Conservation (phyloP, 2,329 filamentous ascomycete genomes). For the Decorospora gaudefroyi region DNA sequence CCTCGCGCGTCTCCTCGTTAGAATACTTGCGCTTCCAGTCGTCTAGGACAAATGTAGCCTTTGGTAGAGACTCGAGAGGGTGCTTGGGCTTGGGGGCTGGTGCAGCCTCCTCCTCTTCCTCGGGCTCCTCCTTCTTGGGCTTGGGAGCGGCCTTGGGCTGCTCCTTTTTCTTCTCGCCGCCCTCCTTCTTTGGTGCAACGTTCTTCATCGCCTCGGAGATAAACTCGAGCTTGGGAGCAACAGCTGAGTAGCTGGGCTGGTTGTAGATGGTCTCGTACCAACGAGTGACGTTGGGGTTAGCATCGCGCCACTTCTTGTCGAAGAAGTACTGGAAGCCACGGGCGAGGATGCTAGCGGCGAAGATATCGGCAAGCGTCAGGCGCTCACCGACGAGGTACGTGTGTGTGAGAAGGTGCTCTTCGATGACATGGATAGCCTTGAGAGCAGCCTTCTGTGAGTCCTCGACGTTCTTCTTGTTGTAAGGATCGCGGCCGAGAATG, state of each 20-base stretch:
- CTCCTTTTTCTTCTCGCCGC: constrained; percentile 73
- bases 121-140: constrained; percentile 60
- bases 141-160: constrained; percentile 61
- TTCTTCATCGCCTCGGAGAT: constrained; percentile 80
- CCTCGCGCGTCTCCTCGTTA: constrained; percentile 82
- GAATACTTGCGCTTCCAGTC: constrained; percentile 99
- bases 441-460: constrained; percentile 71
- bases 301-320: constrained; percentile 82
- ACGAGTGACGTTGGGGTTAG: constrained; percentile 83
- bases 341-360: constrained; percentile 74
- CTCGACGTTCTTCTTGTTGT: constrained; percentile 98
- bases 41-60: constrained; percentile 80
- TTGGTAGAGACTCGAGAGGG: constrained; percentile 82
- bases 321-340: constrained; percentile 94
- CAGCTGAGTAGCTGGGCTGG: constrained; percentile 86
- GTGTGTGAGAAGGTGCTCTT: constrained; percentile 87
- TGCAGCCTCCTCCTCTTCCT: constrained; percentile 64
- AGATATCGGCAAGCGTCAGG: constrained; percentile 94
- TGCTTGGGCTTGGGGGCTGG: constrained; percentile 91
- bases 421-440: constrained; percentile 72
- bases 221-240: constrained; percentile 74
- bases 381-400: constrained; percentile 98
- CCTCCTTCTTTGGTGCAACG: constrained; percentile 72
- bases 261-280: constrained; percentile 96
- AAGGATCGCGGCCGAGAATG: constrained; percentile 76